Evolutionary conservation across 495 filamentous ascomycete genomes (phyloP).

Genomic region (Staphylotrichum tortipilum): DNA sequence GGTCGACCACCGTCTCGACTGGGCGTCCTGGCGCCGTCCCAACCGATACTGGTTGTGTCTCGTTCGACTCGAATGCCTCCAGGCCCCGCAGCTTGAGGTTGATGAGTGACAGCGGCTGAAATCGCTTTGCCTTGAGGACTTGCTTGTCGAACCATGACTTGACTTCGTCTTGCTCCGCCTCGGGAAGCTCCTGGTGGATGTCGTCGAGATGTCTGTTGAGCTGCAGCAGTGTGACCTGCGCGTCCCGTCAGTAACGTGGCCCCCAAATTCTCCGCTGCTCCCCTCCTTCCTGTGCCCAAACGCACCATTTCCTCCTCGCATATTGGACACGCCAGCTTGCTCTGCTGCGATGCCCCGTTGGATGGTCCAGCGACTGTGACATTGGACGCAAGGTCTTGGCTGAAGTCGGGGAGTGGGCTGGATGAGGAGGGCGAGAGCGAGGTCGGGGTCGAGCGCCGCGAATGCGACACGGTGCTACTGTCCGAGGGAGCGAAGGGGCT

Average conservation of each 20-base stretch:
- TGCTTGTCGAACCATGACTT: constrained; percentile 97
- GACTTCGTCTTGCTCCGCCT: constrained; percentile 88
- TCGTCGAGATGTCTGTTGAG: constrained; percentile 95
- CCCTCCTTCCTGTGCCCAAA: neutral
- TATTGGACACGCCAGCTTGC: constrained; percentile 78
- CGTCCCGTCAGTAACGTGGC: neutral
- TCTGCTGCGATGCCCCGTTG: constrained; percentile 28
- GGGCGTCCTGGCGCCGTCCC: constrained; percentile 19
- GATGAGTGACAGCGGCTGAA: constrained; percentile 74
- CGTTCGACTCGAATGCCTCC: constrained; percentile 96
- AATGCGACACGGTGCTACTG: constrained; percentile 45
- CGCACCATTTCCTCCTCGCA: constrained; percentile 89
- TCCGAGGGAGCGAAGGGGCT: constrained; percentile 44
- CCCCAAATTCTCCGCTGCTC: too few species aligned
- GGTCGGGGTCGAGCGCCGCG: constrained; percentile 23
- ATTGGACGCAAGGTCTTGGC: constrained; percentile 40
- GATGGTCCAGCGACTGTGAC: constrained; percentile 40
- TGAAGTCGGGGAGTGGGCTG: constrained; percentile 31
- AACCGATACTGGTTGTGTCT: constrained; percentile 32
- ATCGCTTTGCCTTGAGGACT: constrained; percentile 89
- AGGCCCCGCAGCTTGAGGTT: constrained; percentile 97
- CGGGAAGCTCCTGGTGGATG: constrained; percentile 84
- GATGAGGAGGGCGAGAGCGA: constrained; percentile 31
- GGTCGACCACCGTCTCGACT: constrained; percentile 50
- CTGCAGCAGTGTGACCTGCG: constrained; percentile 81